These are phyloP conservation scores for Ballota nigra DNA, from an alignment of 257 asterid species.

Conservation along the genomic window DNA sequence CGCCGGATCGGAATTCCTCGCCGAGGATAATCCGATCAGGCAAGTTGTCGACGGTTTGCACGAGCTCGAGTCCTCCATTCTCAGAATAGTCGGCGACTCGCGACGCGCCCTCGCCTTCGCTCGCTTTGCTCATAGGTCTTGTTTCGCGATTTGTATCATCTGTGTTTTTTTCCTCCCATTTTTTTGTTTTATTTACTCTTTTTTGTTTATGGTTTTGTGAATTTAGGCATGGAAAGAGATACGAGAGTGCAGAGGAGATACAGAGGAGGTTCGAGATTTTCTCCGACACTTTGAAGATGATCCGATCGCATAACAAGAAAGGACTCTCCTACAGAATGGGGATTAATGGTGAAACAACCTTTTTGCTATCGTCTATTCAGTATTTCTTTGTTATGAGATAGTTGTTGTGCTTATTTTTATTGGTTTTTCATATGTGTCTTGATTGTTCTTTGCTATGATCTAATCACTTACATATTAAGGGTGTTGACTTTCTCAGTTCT, in stretches of 20 bases:
- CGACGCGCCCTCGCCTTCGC: constrained; percentile 74
- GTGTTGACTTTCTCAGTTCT: constrained; percentile 5
- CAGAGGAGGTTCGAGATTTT: constrained; percentile 66
- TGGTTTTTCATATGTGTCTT: neutral
- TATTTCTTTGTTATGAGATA: neutral
- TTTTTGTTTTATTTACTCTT: neutral
- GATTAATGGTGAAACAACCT: constrained; percentile 50
- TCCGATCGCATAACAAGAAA: constrained; percentile 81
- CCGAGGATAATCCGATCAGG: constrained; percentile 71
- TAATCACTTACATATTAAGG: neutral
- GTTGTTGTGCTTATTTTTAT: neutral
- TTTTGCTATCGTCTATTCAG: neutral
- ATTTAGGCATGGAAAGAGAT: constrained; percentile 62
- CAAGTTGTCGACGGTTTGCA: constrained; percentile 77
- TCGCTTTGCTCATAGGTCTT: constrained; percentile 78
- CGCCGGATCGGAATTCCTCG: constrained; percentile 38
- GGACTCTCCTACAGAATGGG: constrained; percentile 79
- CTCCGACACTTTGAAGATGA: constrained; percentile 61
- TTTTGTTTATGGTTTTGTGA: neutral
- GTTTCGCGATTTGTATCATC: neutral
- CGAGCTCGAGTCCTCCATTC: constrained; percentile 59
- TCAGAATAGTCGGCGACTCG: constrained; percentile 57
- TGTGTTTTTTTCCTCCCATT: neutral
- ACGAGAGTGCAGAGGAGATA: constrained; percentile 67
- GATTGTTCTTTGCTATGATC: neutral